phyloP scores from a whole-genome alignment of 306 rosid genomes.

The Prunus mira region DNA sequence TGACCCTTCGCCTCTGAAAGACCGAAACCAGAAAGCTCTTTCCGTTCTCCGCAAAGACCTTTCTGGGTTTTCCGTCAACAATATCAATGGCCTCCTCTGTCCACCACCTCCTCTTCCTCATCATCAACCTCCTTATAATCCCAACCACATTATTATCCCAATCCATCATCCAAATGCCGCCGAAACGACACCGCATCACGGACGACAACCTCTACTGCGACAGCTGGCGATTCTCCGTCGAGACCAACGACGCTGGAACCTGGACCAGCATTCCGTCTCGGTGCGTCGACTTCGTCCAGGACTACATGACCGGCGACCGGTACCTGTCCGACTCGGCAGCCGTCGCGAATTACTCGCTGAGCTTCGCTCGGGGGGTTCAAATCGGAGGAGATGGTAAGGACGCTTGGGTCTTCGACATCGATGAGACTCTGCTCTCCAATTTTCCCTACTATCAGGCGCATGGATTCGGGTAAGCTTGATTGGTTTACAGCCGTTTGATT shows the following conservation, averaged over 20 bases:
- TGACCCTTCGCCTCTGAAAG: neutral
- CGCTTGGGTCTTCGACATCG: constrained; percentile 87
- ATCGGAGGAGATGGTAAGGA: constrained; percentile 50
- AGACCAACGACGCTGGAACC: constrained; percentile 64
- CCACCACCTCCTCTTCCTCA: neutral
- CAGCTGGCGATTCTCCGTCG: constrained; percentile 80
- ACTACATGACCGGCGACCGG: constrained; percentile 51
- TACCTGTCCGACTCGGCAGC: constrained; percentile 46
- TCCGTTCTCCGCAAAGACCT: constrained; percentile 5
- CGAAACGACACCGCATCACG: constrained; percentile 18
- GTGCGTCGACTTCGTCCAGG: constrained; percentile 48
- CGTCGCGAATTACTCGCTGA: constrained; percentile 31
- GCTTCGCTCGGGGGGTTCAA: constrained; percentile 35
- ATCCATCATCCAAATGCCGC: constrained; percentile 30
- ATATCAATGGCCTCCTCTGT: constrained; percentile 30
- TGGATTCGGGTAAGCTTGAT: constrained; percentile 63
- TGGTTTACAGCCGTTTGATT: constrained; percentile 1
- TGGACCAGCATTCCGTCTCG: constrained; percentile 53
- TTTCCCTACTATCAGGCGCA: constrained; percentile 47
- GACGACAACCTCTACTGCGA: constrained; percentile 51
- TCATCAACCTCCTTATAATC: constrained; percentile 18
- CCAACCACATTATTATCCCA: constrained; percentile 21
- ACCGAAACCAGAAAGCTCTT: constrained; percentile 33
- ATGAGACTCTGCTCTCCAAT: constrained; percentile 77
- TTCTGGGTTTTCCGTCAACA: constrained; percentile 35